Evolutionary conservation across 768 basidiomycete species (phyloP).

Genomic region (Candolleomyces efflorescens): DNA sequence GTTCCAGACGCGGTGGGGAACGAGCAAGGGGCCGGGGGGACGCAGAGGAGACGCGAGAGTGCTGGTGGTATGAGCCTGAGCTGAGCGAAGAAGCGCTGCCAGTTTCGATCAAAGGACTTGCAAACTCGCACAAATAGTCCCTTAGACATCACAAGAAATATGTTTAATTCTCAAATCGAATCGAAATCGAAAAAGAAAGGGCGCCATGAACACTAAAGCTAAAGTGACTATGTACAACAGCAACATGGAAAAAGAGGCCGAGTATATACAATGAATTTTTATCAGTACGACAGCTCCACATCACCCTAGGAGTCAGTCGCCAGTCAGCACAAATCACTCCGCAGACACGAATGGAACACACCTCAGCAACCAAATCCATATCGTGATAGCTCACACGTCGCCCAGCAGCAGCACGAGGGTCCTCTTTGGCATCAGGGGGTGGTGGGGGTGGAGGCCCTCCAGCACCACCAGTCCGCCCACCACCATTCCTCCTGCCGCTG

Average conservation of each 20-base stretch:
- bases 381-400: constrained; percentile 93
- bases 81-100: neutral
- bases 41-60: no score
- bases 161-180: constrained; percentile 8
- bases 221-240: constrained; percentile 9
- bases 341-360: constrained; percentile 19
- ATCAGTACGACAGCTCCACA: constrained; percentile 53
- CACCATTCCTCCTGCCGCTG: constrained; percentile 31
- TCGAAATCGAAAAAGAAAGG: neutral
- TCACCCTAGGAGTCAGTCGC: constrained; percentile 40
- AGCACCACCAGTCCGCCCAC: constrained; percentile 21
- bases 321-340: constrained; percentile 11
- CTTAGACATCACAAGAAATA: neutral
- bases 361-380: constrained; percentile 90
- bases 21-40: no score
- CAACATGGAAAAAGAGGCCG: constrained; percentile 8
- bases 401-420: constrained; percentile 86
- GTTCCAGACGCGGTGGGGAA: no score
- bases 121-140: constrained; percentile 32
- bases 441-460: constrained; percentile 69
- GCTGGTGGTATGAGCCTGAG: neutral
- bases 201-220: neutral
- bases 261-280: constrained; percentile 2
- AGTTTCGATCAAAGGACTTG: constrained; percentile 3
- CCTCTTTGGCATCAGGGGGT: constrained; percentile 86